These are phyloP conservation scores for Leccinellum rugosiceps DNA, from an alignment of 768 basidiomycete species.

Conservation along the genomic window DNA sequence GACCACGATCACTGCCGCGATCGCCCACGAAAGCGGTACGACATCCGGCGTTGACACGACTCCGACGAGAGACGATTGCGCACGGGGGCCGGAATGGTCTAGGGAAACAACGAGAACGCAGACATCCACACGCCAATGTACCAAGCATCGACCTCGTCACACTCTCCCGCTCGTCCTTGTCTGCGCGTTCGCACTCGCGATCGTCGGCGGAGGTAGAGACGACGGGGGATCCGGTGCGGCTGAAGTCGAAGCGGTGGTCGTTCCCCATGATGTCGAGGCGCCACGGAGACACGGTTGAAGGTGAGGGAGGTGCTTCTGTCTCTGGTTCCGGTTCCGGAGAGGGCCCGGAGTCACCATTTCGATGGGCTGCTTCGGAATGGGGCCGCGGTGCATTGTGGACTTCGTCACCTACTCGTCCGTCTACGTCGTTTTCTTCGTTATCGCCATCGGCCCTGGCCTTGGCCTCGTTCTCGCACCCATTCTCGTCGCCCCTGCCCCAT, in stretches of 20 bases:
- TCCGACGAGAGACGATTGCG: slow-evolving; percentile 17
- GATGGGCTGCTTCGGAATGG: neutral
- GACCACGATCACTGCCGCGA: neutral
- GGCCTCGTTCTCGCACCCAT: neutral
- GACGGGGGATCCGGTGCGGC: too few relatives aligned
- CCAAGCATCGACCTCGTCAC: slow-evolving; percentile 25
- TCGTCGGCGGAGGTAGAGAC: slow-evolving; percentile 2
- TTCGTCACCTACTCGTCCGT: neutral
- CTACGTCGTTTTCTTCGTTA: neutral
- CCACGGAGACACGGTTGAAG: neutral
- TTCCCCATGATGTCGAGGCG: slow-evolving; percentile 8
- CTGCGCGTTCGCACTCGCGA: slow-evolving; percentile 6
- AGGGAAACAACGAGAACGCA: neutral
- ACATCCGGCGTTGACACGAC: slow-evolving; percentile 9
- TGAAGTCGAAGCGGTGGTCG: slow-evolving; percentile 14
- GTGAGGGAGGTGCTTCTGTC: neutral
- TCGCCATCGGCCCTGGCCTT: neutral
- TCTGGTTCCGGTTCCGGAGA: neutral
- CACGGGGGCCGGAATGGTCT: neutral
- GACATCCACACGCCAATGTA: neutral
- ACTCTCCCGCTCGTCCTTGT: slow-evolving; percentile 11
- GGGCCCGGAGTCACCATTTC: neutral
- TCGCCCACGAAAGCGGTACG: slow-evolving; percentile 1
- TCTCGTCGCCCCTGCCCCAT: neutral
- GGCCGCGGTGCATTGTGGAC: neutral